Percentiles rank a stretch among this genome's conserved stretches.
Evolutionary conservation across 257 asterid genomes (phyloP).

Genomic region (Linaria vulgaris): DNA sequence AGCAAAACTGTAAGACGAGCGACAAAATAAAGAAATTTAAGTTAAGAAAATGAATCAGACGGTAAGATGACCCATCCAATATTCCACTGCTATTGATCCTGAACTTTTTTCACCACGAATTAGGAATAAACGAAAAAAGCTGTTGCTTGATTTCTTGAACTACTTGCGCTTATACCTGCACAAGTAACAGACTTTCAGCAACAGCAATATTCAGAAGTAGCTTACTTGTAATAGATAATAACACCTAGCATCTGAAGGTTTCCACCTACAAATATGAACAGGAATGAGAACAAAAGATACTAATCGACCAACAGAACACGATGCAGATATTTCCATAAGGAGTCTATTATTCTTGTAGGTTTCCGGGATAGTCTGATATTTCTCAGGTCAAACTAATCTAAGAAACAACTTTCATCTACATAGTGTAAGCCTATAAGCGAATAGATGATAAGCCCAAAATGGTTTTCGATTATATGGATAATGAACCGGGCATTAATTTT

Average conservation of each 20-base stretch:
- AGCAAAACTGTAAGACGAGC: too few species aligned
- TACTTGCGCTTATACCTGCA: constrained; percentile 75
- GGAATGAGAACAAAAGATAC: neutral
- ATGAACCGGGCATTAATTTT: neutral
- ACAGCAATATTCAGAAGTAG: neutral
- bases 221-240: neutral
- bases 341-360: too few species aligned
- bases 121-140: neutral
- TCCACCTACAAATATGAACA: neutral
- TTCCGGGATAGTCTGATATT: too few species aligned
- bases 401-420: neutral
- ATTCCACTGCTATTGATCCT: too few species aligned
- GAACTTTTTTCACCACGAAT: too few species aligned
- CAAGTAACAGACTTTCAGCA: neutral
- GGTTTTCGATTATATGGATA: neutral
- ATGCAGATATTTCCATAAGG: too few species aligned
- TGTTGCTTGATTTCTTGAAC: neutral
- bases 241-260: neutral
- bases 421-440: neutral
- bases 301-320: neutral
- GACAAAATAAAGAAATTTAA: too few species aligned
- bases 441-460: neutral
- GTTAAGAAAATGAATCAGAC: too few species aligned
- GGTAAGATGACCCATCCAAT: too few species aligned
- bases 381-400: too few species aligned